phyloP scores from a whole-genome alignment of 352 stramenopile genomes.

The Globisporangium acanthophoron region DNA sequence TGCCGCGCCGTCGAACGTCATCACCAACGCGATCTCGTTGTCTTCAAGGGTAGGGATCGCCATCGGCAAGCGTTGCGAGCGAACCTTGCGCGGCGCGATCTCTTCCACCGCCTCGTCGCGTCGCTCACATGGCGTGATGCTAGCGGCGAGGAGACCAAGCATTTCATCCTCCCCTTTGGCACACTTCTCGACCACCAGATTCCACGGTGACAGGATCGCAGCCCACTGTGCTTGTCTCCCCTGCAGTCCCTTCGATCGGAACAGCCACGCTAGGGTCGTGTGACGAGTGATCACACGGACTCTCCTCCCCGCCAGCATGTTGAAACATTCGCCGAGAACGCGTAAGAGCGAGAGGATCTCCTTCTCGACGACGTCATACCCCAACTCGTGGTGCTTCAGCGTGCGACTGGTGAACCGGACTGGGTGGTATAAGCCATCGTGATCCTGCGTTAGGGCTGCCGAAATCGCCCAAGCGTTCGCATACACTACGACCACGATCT shows the following conservation, averaged over 20 bases:
- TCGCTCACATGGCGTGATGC: not conserved
- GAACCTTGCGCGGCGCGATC: no score
- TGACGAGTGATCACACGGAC: conserved; percentile 7
- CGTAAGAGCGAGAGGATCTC: not conserved
- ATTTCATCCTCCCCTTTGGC: no score
- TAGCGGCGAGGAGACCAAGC: not conserved
- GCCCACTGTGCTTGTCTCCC: conserved; percentile 4
- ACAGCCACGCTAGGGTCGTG: conserved; percentile 3
- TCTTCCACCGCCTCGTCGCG: not conserved
- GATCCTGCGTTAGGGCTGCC: conserved; percentile 1
- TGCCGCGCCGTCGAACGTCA: no score
- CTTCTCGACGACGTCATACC: conserved; percentile 4
- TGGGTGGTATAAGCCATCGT: conserved; percentile 3
- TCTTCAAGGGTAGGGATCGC: no score
- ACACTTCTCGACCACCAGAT: conserved; percentile 1
- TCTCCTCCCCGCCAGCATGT: not conserved
- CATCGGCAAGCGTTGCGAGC: no score
- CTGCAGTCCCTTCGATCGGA: conserved; percentile 3
- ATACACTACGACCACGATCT: conserved; percentile 9
- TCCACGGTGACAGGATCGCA: conserved; percentile 6
- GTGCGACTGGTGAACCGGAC: conserved; percentile 1
- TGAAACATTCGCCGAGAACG: not conserved
- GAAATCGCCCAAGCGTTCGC: conserved; percentile 14
- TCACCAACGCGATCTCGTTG: not conserved
- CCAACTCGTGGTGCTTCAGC: not conserved